Conservation (phyloP, 352 stramenopile species). For the Globisporangium ultimum region DNA sequence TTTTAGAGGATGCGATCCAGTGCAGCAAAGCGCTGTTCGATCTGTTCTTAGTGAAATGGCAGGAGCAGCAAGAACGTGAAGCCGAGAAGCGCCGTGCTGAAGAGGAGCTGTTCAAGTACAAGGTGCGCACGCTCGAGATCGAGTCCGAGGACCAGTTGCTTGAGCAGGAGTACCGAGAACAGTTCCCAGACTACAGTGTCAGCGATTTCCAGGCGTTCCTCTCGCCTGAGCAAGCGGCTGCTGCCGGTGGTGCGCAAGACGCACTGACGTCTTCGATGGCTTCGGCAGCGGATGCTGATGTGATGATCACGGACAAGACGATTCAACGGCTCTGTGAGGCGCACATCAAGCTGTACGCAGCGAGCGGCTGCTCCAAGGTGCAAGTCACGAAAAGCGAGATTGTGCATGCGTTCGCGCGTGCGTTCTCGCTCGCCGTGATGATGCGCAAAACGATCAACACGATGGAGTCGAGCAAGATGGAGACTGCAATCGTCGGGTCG, state of each 20-base stretch:
- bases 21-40: slow-evolving; percentile 79
- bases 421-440: slow-evolving; percentile 65
- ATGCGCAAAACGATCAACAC: slow-evolving; percentile 69
- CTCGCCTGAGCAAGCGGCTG: slow-evolving; percentile 26
- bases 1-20: slow-evolving; percentile 39
- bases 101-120: slow-evolving; percentile 85
- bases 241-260: slow-evolving; percentile 1
- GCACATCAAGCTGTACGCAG: slow-evolving; percentile 67
- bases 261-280: slow-evolving; percentile 14
- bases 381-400: slow-evolving; percentile 38
- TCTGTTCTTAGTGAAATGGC: slow-evolving; percentile 81
- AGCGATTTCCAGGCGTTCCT: slow-evolving; percentile 73
- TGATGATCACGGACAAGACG: slow-evolving; percentile 72
- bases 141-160: slow-evolving; percentile 80
- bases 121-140: slow-evolving; percentile 75
- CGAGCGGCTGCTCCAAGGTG: slow-evolving; percentile 42
- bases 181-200: slow-evolving; percentile 92
- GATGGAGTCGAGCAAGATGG: slow-evolving; percentile 33
- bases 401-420: slow-evolving; percentile 60
- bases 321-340: slow-evolving; percentile 71
- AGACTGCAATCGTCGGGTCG: slow-evolving; percentile 49
- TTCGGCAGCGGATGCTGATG: slow-evolving; percentile 25
- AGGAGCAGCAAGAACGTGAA: slow-evolving; percentile 77
- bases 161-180: slow-evolving; percentile 86
- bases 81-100: slow-evolving; percentile 71